A percentile compares a stretch with the other conserved stretches of the same genome.
Conservation (phyloP, 805 yeast genomes). For the Tetrapisispora phaffii region DNA sequence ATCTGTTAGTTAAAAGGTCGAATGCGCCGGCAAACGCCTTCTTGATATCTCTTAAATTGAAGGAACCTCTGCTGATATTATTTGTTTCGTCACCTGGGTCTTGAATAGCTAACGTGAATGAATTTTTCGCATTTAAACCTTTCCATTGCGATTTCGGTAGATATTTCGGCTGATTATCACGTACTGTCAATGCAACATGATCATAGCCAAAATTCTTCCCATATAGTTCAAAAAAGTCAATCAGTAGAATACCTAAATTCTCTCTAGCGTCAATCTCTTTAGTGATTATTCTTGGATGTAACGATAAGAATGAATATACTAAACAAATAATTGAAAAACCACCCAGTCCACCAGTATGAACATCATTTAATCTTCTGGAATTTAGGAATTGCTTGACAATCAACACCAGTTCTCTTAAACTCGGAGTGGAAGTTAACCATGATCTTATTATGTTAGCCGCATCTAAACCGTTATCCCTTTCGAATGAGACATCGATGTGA, state of each 20-base stretch:
- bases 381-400: constrained; percentile 78
- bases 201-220: constrained; percentile 87
- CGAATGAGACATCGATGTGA: constrained; percentile 85
- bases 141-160: constrained; percentile 48
- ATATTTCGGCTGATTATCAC: constrained; percentile 48
- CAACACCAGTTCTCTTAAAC: constrained; percentile 71
- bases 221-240: constrained; percentile 87
- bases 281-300: constrained; percentile 71
- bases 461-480: constrained; percentile 67
- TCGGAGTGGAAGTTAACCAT: constrained; percentile 69
- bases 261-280: constrained; percentile 56
- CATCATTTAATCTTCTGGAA: constrained; percentile 70
- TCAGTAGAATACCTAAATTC: constrained; percentile 75
- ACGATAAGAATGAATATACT: constrained; percentile 64
- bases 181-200: constrained; percentile 56
- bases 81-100: constrained; percentile 81
- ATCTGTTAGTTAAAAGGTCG: constrained; percentile 61
- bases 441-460: constrained; percentile 69
- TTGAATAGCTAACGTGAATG: constrained; percentile 63
- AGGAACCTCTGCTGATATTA: constrained; percentile 77
- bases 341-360: constrained; percentile 89
- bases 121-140: constrained; percentile 30
- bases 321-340: constrained; percentile 89
- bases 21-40: constrained; percentile 85
- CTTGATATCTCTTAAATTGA: constrained; percentile 66